phyloP scores from a whole-genome alignment of 2,329 filamentous ascomycete species.

The Curvularia eragrostidis region DNA sequence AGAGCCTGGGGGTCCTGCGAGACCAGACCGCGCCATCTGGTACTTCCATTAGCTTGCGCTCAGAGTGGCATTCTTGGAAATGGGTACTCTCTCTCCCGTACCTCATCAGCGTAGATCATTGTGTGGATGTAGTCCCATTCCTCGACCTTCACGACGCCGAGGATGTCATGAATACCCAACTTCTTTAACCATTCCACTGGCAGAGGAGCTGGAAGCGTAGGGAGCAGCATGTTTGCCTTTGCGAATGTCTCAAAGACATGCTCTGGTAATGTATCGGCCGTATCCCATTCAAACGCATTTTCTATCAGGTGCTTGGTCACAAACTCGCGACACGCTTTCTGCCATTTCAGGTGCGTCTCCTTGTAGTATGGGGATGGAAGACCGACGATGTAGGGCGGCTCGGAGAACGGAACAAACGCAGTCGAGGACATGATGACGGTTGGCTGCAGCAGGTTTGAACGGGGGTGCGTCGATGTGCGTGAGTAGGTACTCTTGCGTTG shows the following conservation, averaged over 20 bases:
- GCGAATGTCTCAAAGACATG: constrained; percentile 71
- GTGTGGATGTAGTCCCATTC: constrained; percentile 77
- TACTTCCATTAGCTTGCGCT: background rate
- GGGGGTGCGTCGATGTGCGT: background rate
- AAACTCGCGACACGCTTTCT: constrained; percentile 72
- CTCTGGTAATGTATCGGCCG: constrained; percentile 66
- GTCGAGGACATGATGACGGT: constrained; percentile 38
- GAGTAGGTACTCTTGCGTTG: background rate
- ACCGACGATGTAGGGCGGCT: constrained; percentile 73
- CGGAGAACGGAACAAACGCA: constrained; percentile 68
- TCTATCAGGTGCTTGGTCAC: constrained; percentile 67
- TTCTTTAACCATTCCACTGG: constrained; percentile 72
- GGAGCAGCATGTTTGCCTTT: constrained; percentile 72
- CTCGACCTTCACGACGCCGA: constrained; percentile 71
- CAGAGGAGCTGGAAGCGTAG: constrained; percentile 71
- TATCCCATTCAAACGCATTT: constrained; percentile 74
- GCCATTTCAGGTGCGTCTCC: constrained; percentile 68
- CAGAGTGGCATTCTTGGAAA: too few species aligned
- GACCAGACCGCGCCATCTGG: constrained; percentile 68
- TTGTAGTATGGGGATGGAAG: constrained; percentile 76
- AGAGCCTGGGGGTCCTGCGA: constrained; percentile 68
- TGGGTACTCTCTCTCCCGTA: constrained; percentile 33
- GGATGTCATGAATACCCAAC: constrained; percentile 69
- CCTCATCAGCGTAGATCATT: constrained; percentile 73
- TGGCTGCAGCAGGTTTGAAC: background rate